Conservation (phyloP, 192 early-diverging fungal species). For the Coemansia sp. region DNA sequence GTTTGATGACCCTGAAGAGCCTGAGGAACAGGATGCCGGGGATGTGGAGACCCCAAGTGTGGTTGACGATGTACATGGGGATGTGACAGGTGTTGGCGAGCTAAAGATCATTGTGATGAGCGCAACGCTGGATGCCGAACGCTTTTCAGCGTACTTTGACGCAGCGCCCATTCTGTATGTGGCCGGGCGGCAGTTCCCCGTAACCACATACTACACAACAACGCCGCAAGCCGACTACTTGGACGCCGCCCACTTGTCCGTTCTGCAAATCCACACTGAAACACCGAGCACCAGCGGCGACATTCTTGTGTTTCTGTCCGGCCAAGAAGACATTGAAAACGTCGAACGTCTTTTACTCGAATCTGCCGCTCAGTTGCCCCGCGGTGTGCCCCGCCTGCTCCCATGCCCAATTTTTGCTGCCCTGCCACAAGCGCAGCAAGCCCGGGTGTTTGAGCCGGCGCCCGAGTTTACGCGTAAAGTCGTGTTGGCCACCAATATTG, state of each 20-base stretch:
- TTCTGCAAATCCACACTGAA: conserved; percentile 88
- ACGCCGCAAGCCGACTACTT: conserved; percentile 89
- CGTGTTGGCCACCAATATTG: conserved; percentile 96
- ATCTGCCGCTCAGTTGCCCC: conserved; percentile 28
- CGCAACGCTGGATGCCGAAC: conserved; percentile 93
- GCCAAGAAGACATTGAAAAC: conserved; percentile 89
- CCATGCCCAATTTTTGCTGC: conserved; percentile 93
- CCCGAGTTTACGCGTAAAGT: conserved; percentile 87
- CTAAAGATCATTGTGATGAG: conserved; percentile 95
- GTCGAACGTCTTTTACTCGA: conserved; percentile 76
- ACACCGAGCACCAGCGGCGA: conserved; percentile 74
- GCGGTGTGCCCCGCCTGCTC: conserved; percentile 58
- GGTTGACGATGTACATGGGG: conserved; percentile 25
- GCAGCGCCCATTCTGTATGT: conserved; percentile 81
- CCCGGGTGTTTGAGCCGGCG: conserved; percentile 84
- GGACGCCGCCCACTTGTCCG: conserved; percentile 81
- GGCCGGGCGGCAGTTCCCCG: conserved; percentile 88
- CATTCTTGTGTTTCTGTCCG: conserved; percentile 91
- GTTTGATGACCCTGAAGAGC: conserved; percentile 13
- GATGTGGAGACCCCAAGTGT: neutral
- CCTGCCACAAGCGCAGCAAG: conserved; percentile 84
- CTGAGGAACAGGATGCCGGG: neutral
- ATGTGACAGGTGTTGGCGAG: conserved; percentile 49
- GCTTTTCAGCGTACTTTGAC: conserved; percentile 89
- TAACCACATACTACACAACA: conserved; percentile 74